Conservation (phyloP, 768 basidiomycete species). For the Lactarius deliciosus region DNA sequence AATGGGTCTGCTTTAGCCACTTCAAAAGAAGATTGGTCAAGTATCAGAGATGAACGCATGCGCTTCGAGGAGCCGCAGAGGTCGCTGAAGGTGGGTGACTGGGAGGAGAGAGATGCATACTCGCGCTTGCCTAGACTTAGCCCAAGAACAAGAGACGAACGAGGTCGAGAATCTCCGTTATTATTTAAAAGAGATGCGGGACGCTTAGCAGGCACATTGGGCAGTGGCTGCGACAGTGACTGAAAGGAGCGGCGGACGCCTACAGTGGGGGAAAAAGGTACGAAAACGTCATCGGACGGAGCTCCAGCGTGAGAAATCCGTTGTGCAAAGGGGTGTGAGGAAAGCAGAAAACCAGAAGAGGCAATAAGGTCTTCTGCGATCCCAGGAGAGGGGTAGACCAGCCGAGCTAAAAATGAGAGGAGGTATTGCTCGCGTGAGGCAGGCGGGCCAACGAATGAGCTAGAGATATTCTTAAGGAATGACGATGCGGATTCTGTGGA, state of each 20-base stretch:
- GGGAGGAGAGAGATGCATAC: conserved; percentile 14
- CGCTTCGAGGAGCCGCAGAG: conserved; percentile 45
- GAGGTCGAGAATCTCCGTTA: conserved; percentile 1
- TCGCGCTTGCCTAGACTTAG: conserved; percentile 20
- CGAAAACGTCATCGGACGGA: conserved; percentile 3
- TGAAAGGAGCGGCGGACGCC: neutral
- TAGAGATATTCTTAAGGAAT: conserved; percentile 16
- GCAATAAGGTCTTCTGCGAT: neutral
- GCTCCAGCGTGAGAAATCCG: neutral
- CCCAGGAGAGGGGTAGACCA: conserved; percentile 19
- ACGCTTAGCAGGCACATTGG: conserved; percentile 18
- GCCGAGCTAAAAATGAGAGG: conserved; percentile 23
- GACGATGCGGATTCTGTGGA: conserved; percentile 12
- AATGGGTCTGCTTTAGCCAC: conserved; percentile 33
- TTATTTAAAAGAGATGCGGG: conserved; percentile 12
- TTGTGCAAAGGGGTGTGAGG: conserved; percentile 8
- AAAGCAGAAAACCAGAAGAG: conserved; percentile 7
- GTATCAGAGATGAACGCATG: conserved; percentile 44
- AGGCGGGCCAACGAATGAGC: conserved; percentile 16
- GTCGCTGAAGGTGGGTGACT: conserved; percentile 40
- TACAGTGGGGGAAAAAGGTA: neutral
- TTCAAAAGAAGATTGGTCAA: conserved; percentile 39
- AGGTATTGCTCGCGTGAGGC: conserved; percentile 26
- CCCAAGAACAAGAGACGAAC: conserved; percentile 5
- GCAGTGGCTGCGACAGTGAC: neutral